A percentile compares a stretch with the other conserved stretches of the same genome.
Conservation (phyloP, 2,329 filamentous ascomycete species). For the Apiospora kogelbergensis region DNA sequence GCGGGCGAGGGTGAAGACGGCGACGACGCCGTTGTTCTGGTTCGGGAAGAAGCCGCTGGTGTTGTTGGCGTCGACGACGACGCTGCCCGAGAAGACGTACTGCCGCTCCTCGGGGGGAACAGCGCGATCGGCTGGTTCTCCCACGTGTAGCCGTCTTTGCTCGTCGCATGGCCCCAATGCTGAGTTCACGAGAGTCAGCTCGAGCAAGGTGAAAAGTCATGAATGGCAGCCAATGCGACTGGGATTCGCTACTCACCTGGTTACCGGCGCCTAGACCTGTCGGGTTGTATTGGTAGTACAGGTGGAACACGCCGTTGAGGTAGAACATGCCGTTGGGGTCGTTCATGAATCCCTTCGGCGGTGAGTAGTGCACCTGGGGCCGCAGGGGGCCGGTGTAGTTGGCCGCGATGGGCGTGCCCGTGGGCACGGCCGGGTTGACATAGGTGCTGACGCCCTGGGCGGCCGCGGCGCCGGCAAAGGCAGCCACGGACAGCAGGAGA, state of each 20-base stretch:
- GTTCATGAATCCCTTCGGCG: constrained; percentile 55
- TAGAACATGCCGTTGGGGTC: constrained; percentile 66
- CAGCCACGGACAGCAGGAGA: background rate
- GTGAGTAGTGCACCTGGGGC: constrained; percentile 57
- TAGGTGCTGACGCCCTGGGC: constrained; percentile 22
- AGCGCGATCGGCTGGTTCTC: constrained; percentile 64
- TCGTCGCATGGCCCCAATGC: constrained; percentile 68
- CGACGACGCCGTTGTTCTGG: constrained; percentile 61
- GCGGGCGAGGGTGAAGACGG: constrained; percentile 47
- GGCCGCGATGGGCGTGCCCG: constrained; percentile 24
- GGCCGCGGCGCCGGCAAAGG: background rate
- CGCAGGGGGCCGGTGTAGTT: constrained; percentile 34
- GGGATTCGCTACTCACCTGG: constrained; percentile 27
- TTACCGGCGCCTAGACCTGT: constrained; percentile 24
- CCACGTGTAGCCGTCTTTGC: constrained; percentile 63
- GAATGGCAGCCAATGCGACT: background rate
- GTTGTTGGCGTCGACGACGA: constrained; percentile 62
- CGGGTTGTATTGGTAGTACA: constrained; percentile 59
- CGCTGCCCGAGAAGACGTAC: constrained; percentile 54
- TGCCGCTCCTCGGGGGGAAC: constrained; percentile 44
- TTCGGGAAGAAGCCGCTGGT: constrained; percentile 65
- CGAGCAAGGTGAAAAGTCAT: background rate
- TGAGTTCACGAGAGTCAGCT: background rate
- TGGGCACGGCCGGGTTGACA: constrained; percentile 29
- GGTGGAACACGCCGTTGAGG: constrained; percentile 59